phyloP scores from a whole-genome alignment of 768 basidiomycete genomes.

The Hypsizygus marmoreus region DNA sequence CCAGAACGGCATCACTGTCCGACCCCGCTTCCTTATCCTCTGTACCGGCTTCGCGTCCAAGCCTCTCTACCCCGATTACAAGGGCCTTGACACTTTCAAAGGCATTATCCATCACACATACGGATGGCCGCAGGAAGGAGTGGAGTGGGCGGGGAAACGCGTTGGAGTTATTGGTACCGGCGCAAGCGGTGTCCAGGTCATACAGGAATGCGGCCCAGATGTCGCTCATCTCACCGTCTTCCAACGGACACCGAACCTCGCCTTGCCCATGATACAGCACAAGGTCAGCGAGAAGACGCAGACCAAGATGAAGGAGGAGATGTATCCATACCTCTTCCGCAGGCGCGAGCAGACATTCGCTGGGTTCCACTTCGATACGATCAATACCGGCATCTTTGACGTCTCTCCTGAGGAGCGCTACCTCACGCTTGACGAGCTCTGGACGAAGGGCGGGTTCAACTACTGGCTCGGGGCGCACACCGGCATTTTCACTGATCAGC shows the following conservation, averaged over 20 bases:
- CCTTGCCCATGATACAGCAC: constrained; percentile 22
- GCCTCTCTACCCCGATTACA: constrained; percentile 20
- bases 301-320: constrained; percentile 17
- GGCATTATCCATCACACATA: constrained; percentile 25
- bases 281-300: constrained; percentile 14
- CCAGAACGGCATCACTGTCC: constrained; percentile 15
- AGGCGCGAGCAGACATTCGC: constrained; percentile 21
- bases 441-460: constrained; percentile 22
- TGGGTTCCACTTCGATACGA: constrained; percentile 17
- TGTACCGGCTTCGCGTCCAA: constrained; percentile 27
- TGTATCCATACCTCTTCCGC: constrained; percentile 20
- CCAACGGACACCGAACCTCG: constrained; percentile 29
- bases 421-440: constrained; percentile 21
- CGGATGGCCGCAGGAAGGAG: constrained; percentile 21
- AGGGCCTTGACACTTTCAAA: constrained; percentile 23
- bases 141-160: constrained; percentile 23
- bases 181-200: constrained; percentile 26
- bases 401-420: constrained; percentile 22
- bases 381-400: constrained; percentile 13
- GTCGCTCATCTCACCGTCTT: constrained; percentile 26
- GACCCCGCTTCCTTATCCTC: constrained; percentile 22
- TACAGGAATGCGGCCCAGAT: constrained; percentile 23
- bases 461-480: constrained; percentile 19
- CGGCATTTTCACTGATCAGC: constrained; percentile 17
- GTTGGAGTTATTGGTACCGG: constrained; percentile 29